Evolutionary conservation across 805 yeast species (phyloP).

Genomic region (Wickerhamiella bombiphila): DNA sequence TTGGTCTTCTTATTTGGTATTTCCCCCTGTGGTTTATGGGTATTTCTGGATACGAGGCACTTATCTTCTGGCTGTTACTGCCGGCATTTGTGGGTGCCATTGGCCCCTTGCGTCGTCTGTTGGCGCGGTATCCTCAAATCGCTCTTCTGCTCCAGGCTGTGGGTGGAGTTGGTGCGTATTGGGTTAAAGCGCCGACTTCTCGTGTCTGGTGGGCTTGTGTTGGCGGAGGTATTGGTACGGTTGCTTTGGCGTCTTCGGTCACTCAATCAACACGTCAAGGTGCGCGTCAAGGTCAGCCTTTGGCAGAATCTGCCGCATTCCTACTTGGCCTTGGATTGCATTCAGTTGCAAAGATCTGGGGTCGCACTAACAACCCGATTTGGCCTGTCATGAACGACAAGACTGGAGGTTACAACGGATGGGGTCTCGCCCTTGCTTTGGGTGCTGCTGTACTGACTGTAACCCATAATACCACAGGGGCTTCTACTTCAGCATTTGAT

Average conservation of each 20-base stretch:
- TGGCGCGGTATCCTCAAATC: constrained; percentile 35
- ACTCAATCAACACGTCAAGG: constrained; percentile 20
- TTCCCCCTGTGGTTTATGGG: constrained; percentile 99
- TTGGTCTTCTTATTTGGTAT: constrained; percentile 84
- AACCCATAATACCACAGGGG: constrained; percentile 1
- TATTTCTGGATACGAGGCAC: constrained; percentile 82
- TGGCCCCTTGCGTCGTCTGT: constrained; percentile 29
- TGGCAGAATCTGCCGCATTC: constrained; percentile 38
- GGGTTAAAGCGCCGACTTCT: constrained; percentile 49
- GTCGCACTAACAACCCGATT: constrained; percentile 77
- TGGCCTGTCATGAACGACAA: constrained; percentile 87
- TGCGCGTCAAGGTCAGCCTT: constrained; percentile 18
- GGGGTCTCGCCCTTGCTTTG: constrained; percentile 52
- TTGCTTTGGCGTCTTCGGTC: constrained; percentile 45
- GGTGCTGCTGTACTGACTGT: constrained; percentile 46
- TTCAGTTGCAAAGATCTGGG: constrained; percentile 58
- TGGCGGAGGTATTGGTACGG: constrained; percentile 49
- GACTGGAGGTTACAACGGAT: constrained; percentile 74
- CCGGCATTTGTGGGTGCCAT: constrained; percentile 39
- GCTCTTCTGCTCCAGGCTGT: constrained; percentile 40
- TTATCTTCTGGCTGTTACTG: constrained; percentile 38
- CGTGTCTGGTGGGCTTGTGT: constrained; percentile 51
- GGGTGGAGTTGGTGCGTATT: constrained; percentile 73
- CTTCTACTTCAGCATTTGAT: neutral
- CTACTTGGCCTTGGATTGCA: constrained; percentile 60